Conservation (phyloP, 2,329 filamentous ascomycete genomes). For the Nigrograna mackinnonii region DNA sequence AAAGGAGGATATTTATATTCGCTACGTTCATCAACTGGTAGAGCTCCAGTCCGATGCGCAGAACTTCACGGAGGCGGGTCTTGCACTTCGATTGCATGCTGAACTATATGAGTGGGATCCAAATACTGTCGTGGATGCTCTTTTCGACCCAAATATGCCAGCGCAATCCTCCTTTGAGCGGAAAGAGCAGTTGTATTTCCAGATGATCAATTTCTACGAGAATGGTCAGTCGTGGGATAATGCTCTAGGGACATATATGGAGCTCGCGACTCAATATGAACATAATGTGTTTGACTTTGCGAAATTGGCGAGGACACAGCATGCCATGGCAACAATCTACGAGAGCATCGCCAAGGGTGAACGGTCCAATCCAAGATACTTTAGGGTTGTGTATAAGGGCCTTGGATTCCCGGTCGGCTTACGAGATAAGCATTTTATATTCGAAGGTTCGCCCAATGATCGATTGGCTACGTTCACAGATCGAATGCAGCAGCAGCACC, state of each 20-base stretch:
- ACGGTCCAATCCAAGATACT: constrained; percentile 79
- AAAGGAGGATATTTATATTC: constrained; percentile 94
- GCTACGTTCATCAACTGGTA: constrained; percentile 92
- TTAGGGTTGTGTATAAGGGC: constrained; percentile 86
- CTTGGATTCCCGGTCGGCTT: constrained; percentile 82
- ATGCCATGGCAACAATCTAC: constrained; percentile 90
- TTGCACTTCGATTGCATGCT: constrained; percentile 87
- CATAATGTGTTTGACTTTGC: constrained; percentile 86
- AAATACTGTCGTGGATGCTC: constrained; percentile 63
- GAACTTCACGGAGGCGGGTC: constrained; percentile 84
- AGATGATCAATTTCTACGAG: constrained; percentile 94
- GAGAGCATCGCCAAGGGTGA: constrained; percentile 85
- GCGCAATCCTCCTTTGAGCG: constrained; percentile 87
- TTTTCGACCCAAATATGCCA: constrained; percentile 77
- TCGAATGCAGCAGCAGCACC: constrained; percentile 89
- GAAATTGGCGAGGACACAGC: constrained; percentile 85
- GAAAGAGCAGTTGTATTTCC: constrained; percentile 89
- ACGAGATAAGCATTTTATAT: constrained; percentile 90
- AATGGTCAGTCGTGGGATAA: constrained; percentile 93
- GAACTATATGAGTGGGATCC: constrained; percentile 93
- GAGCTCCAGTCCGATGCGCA: constrained; percentile 73
- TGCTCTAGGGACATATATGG: constrained; percentile 84
- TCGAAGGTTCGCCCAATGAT: constrained; percentile 79
- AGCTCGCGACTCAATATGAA: constrained; percentile 91
- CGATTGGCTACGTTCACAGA: constrained; percentile 82